Evolutionary conservation across 805 yeast species (phyloP).

Genomic region (Yarrowia keelungensis): DNA sequence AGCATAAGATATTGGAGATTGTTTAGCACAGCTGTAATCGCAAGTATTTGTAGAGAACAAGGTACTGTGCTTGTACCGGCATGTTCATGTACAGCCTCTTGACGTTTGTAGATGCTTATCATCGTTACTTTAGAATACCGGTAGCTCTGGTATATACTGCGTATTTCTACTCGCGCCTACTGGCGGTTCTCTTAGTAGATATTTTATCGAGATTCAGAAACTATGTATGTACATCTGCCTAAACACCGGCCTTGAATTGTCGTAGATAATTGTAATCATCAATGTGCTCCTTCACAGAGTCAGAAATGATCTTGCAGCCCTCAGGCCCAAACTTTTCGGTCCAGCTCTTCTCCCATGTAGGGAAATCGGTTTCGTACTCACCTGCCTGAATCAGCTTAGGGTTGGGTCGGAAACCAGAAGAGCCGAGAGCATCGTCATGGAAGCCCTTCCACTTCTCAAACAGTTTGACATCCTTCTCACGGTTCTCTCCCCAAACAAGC

Average conservation of each 20-base stretch:
- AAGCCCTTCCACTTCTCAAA: conserved; percentile 46
- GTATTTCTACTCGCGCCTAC: too few species aligned
- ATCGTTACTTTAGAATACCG: too few species aligned
- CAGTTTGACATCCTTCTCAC: conserved; percentile 40
- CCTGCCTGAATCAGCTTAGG: conserved; percentile 24
- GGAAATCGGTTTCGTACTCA: conserved; percentile 42
- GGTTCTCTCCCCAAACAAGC: conserved; percentile 44
- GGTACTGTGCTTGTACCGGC: too few species aligned
- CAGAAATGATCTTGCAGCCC: conserved; percentile 38
- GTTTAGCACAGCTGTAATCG: too few species aligned
- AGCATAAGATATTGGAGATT: background rate
- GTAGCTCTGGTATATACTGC: too few species aligned
- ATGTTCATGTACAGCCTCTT: too few species aligned
- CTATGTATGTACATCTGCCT: background rate
- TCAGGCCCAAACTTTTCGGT: conserved; percentile 34
- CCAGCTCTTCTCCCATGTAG: conserved; percentile 44
- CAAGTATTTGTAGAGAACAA: too few species aligned
- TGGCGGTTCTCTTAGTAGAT: too few species aligned
- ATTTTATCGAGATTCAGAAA: background rate
- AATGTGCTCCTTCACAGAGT: conserved; percentile 42
- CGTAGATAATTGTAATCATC: conserved; percentile 45
- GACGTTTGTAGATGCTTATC: too few species aligned
- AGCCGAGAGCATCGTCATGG: conserved; percentile 44
- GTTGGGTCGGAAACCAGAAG: conserved; percentile 42
- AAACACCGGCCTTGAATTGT: conserved; percentile 40